These are phyloP conservation scores for Boletus rubescentipes DNA, from an alignment of 768 basidiomycete species.

Conservation along the genomic window DNA sequence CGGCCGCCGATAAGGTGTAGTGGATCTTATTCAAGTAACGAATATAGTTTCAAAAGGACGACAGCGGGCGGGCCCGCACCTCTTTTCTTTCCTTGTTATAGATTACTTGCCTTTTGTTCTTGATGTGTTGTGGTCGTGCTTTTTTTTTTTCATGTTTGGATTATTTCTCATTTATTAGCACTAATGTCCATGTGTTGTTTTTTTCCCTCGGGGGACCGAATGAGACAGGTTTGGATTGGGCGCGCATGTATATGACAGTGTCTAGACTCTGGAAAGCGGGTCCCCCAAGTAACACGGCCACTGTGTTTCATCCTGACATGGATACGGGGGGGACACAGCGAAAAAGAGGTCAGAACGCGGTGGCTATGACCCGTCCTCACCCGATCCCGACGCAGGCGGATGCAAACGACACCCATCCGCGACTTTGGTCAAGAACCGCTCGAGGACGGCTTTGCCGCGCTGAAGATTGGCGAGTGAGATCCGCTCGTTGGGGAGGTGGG, in stretches of 20 bases:
- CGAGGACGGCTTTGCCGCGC: slow-evolving; percentile 73
- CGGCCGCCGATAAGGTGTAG: slow-evolving; percentile 10
- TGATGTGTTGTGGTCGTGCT: neutral
- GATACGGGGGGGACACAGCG: too few relatives aligned
- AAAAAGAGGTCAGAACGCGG: too few relatives aligned
- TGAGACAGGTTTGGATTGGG: neutral
- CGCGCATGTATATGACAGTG: too few relatives aligned
- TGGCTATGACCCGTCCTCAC: neutral
- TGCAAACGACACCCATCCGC: slow-evolving; percentile 27
- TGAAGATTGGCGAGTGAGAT: slow-evolving; percentile 82
- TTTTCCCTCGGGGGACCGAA: neutral
- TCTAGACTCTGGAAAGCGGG: too few relatives aligned
- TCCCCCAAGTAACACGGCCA: too few relatives aligned
- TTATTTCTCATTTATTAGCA: neutral
- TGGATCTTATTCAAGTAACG: neutral
- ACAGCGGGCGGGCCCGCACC: slow-evolving; percentile 25
- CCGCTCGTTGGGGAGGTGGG: slow-evolving; percentile 91
- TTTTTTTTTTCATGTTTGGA: neutral
- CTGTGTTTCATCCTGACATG: too few relatives aligned
- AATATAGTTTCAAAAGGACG: neutral
- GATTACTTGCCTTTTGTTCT: neutral
- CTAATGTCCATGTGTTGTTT: neutral
- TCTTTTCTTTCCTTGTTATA: neutral
- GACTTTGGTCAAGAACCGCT: slow-evolving; percentile 65
- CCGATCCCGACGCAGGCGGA: neutral